phyloP scores from a whole-genome alignment of 2,329 filamentous ascomycete genomes.

The Fonsecaea monophora region DNA sequence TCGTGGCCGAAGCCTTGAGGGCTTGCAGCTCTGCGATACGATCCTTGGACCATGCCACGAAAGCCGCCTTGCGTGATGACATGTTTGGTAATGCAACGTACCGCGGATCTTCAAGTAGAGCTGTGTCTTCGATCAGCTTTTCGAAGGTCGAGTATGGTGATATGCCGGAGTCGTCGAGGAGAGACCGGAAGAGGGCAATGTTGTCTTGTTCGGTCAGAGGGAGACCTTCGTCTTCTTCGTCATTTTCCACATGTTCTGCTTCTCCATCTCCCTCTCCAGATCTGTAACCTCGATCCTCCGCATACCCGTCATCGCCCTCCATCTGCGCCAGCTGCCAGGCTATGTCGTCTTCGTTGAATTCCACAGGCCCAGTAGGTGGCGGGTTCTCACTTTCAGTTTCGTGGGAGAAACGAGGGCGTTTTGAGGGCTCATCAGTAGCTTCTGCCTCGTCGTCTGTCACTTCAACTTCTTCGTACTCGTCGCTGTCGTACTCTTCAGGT shows the following conservation, averaged over 20 bases:
- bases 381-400: slow-evolving; percentile 45
- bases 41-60: slow-evolving; percentile 81
- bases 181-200: slow-evolving; percentile 77
- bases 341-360: slow-evolving; percentile 94
- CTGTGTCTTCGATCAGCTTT: slow-evolving; percentile 80
- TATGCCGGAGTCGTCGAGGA: slow-evolving; percentile 81
- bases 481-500: slow-evolving; percentile 60
- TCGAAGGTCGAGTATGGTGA: slow-evolving; percentile 94
- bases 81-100: slow-evolving; percentile 86
- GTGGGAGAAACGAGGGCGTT: slow-evolving; percentile 61
- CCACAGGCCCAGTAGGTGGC: slow-evolving; percentile 62
- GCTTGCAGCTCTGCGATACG: slow-evolving; percentile 76
- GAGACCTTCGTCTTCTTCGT: slow-evolving; percentile 73
- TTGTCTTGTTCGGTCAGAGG: slow-evolving; percentile 78
- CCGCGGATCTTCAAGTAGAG: slow-evolving; percentile 81
- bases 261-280: slow-evolving; percentile 73
- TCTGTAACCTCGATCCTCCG: slow-evolving; percentile 55
- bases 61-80: slow-evolving; percentile 79
- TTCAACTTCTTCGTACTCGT: slow-evolving; percentile 80
- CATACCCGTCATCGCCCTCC: slow-evolving; percentile 78
- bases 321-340: slow-evolving; percentile 89
- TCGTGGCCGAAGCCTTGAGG: slow-evolving; percentile 64
- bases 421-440: slow-evolving; percentile 57
- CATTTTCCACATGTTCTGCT: slow-evolving; percentile 56
- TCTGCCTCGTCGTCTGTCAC: slow-evolving; percentile 67